These are phyloP conservation scores for Gyrodon lividus DNA, from an alignment of 768 basidiomycete species.

Conservation along the genomic window DNA sequence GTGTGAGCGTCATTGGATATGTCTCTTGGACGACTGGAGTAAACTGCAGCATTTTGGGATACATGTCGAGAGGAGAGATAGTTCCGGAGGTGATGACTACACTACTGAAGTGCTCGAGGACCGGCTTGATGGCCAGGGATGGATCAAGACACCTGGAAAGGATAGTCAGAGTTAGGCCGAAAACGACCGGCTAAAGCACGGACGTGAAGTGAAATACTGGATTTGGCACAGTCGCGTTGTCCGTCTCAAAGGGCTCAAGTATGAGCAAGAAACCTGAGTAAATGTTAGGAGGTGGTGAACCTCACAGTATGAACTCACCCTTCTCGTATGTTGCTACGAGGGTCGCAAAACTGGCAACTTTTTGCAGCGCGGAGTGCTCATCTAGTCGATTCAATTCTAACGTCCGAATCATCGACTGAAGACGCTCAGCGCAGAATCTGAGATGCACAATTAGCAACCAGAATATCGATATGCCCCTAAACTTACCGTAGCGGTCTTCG, in stretches of 20 bases:
- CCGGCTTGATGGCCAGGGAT: constrained; percentile 94
- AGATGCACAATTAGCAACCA: constrained; percentile 1
- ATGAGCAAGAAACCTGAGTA: constrained; percentile 88
- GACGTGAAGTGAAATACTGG: constrained; percentile 98
- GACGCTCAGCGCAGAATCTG: constrained; percentile 94
- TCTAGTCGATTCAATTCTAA: constrained; percentile 87
- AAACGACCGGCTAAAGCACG: constrained; percentile 19
- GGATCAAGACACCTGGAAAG: constrained; percentile 87
- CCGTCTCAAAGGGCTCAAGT: constrained; percentile 97
- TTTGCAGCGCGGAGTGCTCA: constrained; percentile 89
- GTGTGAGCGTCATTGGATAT: constrained; percentile 95
- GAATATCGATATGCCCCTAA: background rate
- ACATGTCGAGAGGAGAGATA: constrained; percentile 98
- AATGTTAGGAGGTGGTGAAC: background rate
- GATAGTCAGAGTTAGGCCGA: constrained; percentile 9
- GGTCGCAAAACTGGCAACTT: constrained; percentile 94
- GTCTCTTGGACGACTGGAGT: constrained; percentile 96
- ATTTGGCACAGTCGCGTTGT: constrained; percentile 97
- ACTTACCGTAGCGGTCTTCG: constrained; percentile 82
- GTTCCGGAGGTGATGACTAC: constrained; percentile 99
- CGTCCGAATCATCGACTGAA: constrained; percentile 92
- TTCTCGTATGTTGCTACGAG: constrained; percentile 98
- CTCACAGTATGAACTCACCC: constrained; percentile 46
- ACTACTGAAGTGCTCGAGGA: constrained; percentile 96
- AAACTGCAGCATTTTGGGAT: constrained; percentile 99